These are phyloP conservation scores for Plasmodium billcollinsi DNA, from an alignment of 169 alveolate species.

Conservation along the genomic window DNA sequence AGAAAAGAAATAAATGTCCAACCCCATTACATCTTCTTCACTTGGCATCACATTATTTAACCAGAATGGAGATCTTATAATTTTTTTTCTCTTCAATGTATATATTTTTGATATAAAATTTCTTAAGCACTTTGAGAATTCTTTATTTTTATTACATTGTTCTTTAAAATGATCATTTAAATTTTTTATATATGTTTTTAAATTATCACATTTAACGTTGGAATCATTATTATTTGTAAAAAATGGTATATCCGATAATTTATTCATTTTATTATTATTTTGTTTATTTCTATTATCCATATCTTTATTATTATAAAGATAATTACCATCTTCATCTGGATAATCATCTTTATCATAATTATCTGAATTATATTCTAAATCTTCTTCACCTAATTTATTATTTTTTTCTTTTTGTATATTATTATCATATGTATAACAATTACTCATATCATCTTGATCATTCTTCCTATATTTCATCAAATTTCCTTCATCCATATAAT, in stretches of 20 bases:
- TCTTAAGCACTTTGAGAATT: constrained; percentile 14
- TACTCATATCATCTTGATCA: background rate
- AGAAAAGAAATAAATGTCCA: constrained; percentile 27
- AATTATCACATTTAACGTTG: constrained; percentile 14
- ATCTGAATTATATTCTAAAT: constrained; percentile 2
- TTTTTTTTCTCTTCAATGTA: constrained; percentile 29
- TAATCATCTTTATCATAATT: background rate
- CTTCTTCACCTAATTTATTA: background rate
- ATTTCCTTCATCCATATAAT: constrained; percentile 7
- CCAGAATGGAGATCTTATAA: constrained; percentile 32
- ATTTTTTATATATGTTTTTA: constrained; percentile 30
- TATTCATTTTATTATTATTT: background rate
- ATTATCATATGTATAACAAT: background rate
- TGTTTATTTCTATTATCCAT: background rate
- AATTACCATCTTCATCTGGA: background rate
- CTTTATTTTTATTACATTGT: constrained; percentile 36
- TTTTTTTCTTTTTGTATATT: constrained; percentile 5
- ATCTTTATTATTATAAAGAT: constrained; percentile 6
- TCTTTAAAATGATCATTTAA: constrained; percentile 54
- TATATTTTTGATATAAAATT: constrained; percentile 14
- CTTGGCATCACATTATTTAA: constrained; percentile 33
- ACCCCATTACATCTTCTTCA: constrained; percentile 26
- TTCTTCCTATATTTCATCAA: constrained; percentile 2
- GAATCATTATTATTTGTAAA: constrained; percentile 11
- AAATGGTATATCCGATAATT: background rate